Evolutionary conservation across 2,329 filamentous ascomycete genomes (phyloP), one percentile per base, ranked within the genome.

Genomic region (Cladophialophora yegresii): DNA sequence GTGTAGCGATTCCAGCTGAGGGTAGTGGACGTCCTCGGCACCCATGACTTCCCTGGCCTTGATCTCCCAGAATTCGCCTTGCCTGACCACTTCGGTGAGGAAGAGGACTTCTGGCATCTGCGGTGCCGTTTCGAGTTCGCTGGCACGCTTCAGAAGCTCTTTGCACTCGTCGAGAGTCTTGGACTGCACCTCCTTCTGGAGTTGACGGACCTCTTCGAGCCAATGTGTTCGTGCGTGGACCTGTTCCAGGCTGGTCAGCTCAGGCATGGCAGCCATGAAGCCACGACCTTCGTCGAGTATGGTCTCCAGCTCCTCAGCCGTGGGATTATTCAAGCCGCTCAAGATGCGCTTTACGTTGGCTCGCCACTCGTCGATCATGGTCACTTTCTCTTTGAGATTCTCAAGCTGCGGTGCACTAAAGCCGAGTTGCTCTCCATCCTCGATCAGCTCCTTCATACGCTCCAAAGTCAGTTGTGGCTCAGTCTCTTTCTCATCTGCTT

Each of bases 321-420:
- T 85, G 62, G 86, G 85, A 47, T 83, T 78, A 36, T 83, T 80
- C 26, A 87, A 83, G 70, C 89, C 89, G 63, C 87, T 83, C 50
- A 97, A 83, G 51, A 89, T 88, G 65, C 82, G 81, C 62, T 85
- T 83, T 33, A 92, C 93, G 71, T 89, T 89, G 62, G 85, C 83
- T 75, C 93, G 92, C 78, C 96, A 99, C 63, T 87, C 85, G 69
- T 89, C 87, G 77, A 99, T 95, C 58, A 89, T 89, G 69, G 90
- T 87, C 64, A 90, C 90, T 56, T 93, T 90, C 75, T 98, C 93
- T 74, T 89, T 89, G 60, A 99, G 82, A 68, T 91, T 89, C 43
- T 84, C 84, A 72, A 98, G 96, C 77, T 99, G 93, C 47, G 91
- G 89, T 76, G 92, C 96, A 71, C 97, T 92, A 75, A 99, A 99